A percentile compares a stretch with the other conserved stretches of the same genome.
These are phyloP conservation scores for Aspergillus arachidicola DNA, from an alignment of 2,329 filamentous ascomycete genomes.

Conservation along the genomic window DNA sequence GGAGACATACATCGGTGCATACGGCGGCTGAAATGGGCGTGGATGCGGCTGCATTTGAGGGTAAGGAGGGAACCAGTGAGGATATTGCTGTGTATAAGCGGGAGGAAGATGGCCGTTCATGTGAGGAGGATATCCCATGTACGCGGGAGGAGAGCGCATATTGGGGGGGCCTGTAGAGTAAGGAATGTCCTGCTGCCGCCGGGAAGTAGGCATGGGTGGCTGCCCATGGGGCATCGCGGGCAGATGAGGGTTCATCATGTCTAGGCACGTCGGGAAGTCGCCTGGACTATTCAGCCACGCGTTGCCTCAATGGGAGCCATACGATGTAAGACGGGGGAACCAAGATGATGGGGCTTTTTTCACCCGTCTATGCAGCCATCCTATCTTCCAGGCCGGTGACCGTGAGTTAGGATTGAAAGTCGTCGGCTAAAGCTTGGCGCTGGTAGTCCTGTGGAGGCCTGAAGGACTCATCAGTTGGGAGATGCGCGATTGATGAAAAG, in stretches of 20 bases:
- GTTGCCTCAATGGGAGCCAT: constrained; percentile 46
- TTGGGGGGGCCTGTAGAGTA: constrained; percentile 50
- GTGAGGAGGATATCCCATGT: constrained; percentile 61
- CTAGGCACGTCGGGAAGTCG: constrained; percentile 33
- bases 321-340: constrained; percentile 30
- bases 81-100: constrained; percentile 48
- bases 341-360: constrained; percentile 19
- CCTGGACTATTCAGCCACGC: constrained; percentile 41
- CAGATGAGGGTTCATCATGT: constrained; percentile 50
- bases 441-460: constrained; percentile 12
- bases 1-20: constrained; percentile 47
- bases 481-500: constrained; percentile 12
- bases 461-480: constrained; percentile 11
- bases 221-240: constrained; percentile 51
- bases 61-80: constrained; percentile 49
- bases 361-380: constrained; percentile 41
- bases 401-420: constrained; percentile 6
- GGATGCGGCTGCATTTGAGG: constrained; percentile 45
- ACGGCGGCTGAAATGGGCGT: constrained; percentile 43
- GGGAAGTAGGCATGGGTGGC: constrained; percentile 53
- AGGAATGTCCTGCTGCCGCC: constrained; percentile 49
- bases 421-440: constrained; percentile 10
- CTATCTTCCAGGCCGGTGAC: constrained; percentile 25
- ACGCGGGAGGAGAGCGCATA: constrained; percentile 60
- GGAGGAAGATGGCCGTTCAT: constrained; percentile 57